Percentiles rank a stretch among this genome's conserved stretches.
phyloP scores from a whole-genome alignment of 2,329 filamentous ascomycete species.

The Colletotrichum navitas region DNA sequence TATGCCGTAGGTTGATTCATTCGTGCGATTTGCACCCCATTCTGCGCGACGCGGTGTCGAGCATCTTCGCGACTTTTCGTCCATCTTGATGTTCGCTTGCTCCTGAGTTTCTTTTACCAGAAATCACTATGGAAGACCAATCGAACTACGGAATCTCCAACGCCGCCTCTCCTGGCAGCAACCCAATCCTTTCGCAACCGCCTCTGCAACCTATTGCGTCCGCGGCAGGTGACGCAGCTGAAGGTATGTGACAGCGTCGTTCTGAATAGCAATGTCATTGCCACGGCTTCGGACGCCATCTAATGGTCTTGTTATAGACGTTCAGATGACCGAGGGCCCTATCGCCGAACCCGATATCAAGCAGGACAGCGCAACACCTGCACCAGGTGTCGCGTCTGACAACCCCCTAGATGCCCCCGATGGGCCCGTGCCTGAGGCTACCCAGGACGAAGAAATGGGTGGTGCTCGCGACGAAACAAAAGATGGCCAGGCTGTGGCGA shows the following conservation, averaged over 20 bases:
- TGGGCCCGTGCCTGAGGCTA: constrained; percentile 72
- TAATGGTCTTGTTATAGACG: constrained; percentile 59
- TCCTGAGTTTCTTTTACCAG: constrained; percentile 42
- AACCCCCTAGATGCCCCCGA: constrained; percentile 78
- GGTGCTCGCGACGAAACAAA: constrained; percentile 68
- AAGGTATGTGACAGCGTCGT: constrained; percentile 33
- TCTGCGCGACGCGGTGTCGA: constrained; percentile 35
- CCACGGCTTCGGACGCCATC: constrained; percentile 4
- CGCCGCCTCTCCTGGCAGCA: constrained; percentile 68
- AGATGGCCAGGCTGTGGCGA: constrained; percentile 56
- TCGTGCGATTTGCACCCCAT: constrained; percentile 23
- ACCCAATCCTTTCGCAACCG: constrained; percentile 68
- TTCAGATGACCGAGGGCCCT: constrained; percentile 71
- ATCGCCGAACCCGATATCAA: constrained; percentile 65
- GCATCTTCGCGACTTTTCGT: constrained; percentile 21
- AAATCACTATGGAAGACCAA: constrained; percentile 68
- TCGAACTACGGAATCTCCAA: constrained; percentile 70
- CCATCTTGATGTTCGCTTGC: constrained; percentile 30
- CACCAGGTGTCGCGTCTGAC: constrained; percentile 66
- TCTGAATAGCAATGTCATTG: constrained; percentile 42
- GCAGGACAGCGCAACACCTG: constrained; percentile 71
- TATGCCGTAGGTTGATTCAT: constrained; percentile 12
- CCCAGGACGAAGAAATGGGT: constrained; percentile 85
- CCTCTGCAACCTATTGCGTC: constrained; percentile 55
- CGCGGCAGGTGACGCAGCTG: constrained; percentile 20